Percentiles rank a stretch among this genome's conserved stretches.
Conservation (phyloP, 805 yeast species). For the Kodamaea fukazawae region DNA sequence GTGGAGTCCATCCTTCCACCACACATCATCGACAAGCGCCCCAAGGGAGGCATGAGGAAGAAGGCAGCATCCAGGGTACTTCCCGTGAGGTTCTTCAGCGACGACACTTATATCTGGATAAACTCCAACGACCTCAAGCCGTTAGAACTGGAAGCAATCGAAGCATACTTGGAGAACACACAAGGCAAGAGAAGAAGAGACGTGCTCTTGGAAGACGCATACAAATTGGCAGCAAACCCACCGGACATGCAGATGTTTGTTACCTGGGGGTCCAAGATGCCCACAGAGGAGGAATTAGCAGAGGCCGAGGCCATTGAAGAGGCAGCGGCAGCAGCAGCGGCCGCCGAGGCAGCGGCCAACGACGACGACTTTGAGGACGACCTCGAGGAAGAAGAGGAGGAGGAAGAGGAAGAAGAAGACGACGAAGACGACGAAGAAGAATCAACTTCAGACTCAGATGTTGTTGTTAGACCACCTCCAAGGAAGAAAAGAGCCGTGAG, state of each 20-base stretch:
- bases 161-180: slow-evolving; percentile 27
- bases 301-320: slow-evolving; percentile 45
- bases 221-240: slow-evolving; percentile 48
- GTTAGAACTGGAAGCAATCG: slow-evolving; percentile 43
- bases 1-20: slow-evolving; percentile 60
- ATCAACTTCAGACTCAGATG: slow-evolving; percentile 4
- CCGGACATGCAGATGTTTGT: slow-evolving; percentile 43
- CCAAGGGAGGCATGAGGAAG: slow-evolving; percentile 29
- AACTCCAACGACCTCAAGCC: slow-evolving; percentile 48
- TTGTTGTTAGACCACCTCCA: slow-evolving; percentile 8
- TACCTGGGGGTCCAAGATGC: slow-evolving; percentile 40
- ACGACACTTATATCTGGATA: slow-evolving; percentile 72
- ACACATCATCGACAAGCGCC: slow-evolving; percentile 48
- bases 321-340: slow-evolving; percentile 25
- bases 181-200: slow-evolving; percentile 36
- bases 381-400: slow-evolving; percentile 13
- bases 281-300: slow-evolving; percentile 41
- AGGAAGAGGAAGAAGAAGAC: slow-evolving; percentile 22
- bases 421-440: slow-evolving; percentile 16
- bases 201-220: slow-evolving; percentile 49
- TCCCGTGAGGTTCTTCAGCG: slow-evolving; percentile 70
- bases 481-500: slow-evolving; percentile 9
- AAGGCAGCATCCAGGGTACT: slow-evolving; percentile 20
- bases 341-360: slow-evolving; percentile 21
- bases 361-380: slow-evolving; percentile 18